Conservation (phyloP, 2,329 filamentous ascomycete species). For the Aspergillus luchuensis region DNA sequence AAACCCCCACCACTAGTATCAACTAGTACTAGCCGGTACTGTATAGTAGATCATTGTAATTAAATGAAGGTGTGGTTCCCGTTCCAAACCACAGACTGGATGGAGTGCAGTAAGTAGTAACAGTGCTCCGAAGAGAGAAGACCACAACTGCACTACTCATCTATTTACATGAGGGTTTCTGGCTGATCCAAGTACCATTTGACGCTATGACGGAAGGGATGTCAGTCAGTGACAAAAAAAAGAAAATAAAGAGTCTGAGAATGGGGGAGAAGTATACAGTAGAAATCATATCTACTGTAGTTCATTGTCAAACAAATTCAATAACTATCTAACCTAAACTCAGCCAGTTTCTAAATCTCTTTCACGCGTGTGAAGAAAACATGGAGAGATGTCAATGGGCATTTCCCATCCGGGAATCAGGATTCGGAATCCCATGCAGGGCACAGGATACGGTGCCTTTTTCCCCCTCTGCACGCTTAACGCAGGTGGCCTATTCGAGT, state of each 20-base stretch:
- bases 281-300: neutral
- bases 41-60: conserved; percentile 24
- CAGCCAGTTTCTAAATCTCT: neutral
- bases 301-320: neutral
- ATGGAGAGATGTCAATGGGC: conserved; percentile 1
- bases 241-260: too few species aligned
- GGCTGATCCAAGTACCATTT: too few species aligned
- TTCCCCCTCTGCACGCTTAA: conserved; percentile 14
- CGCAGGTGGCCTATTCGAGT: conserved; percentile 25
- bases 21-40: conserved; percentile 23
- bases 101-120: too few species aligned
- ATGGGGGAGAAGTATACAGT: neutral
- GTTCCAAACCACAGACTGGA: too few species aligned
- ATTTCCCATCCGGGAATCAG: conserved; percentile 6
- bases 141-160: too few species aligned
- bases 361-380: neutral
- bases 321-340: neutral
- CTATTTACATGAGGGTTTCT: too few species aligned
- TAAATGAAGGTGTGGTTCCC: neutral
- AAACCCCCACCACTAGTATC: conserved; percentile 15
- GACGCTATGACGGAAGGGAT: too few species aligned
- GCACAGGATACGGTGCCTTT: conserved; percentile 18
- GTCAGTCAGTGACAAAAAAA: too few species aligned
- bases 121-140: too few species aligned
- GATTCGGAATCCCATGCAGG: conserved; percentile 17